A percentile compares a stretch with the other conserved stretches of the same genome.
phyloP scores from a whole-genome alignment of 2,329 filamentous ascomycete genomes.

The Cercospora beticola region DNA sequence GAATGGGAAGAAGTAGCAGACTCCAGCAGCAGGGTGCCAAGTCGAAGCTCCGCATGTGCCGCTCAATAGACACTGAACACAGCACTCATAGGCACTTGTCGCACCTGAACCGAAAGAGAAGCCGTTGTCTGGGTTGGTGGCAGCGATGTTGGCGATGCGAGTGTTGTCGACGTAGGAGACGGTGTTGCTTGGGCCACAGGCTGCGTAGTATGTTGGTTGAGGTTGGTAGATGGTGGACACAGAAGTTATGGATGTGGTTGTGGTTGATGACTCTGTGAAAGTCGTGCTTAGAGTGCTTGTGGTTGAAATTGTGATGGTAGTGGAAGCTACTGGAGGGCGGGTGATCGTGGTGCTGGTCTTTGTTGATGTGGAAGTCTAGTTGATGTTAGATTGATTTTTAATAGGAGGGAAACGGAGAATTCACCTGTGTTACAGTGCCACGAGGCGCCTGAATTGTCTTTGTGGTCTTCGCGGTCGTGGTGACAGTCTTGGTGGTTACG shows the following conservation, averaged over 20 bases:
- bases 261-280: conserved; percentile 11
- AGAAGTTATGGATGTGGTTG: conserved; percentile 5
- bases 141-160: conserved; percentile 17
- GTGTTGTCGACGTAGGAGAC: conserved; percentile 15
- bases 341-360: conserved; percentile 13
- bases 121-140: conserved; percentile 11
- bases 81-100: conserved; percentile 18
- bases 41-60: conserved; percentile 20
- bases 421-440: conserved; percentile 12
- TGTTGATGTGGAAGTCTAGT: conserved; percentile 13
- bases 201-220: conserved; percentile 22
- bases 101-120: conserved; percentile 19
- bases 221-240: conserved; percentile 15
- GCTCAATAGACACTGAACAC: conserved; percentile 16
- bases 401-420: background rate
- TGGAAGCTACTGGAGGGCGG: conserved; percentile 15
- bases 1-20: conserved; percentile 20
- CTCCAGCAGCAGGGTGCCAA: conserved; percentile 14
- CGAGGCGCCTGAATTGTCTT: conserved; percentile 17
- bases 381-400: background rate
- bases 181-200: conserved; percentile 17
- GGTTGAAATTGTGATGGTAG: conserved; percentile 12
- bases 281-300: conserved; percentile 17
- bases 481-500: conserved; percentile 18
- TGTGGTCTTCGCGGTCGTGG: conserved; percentile 9